phyloP scores from a whole-genome alignment of 768 basidiomycete genomes.

The Kwoniella pini region DNA sequence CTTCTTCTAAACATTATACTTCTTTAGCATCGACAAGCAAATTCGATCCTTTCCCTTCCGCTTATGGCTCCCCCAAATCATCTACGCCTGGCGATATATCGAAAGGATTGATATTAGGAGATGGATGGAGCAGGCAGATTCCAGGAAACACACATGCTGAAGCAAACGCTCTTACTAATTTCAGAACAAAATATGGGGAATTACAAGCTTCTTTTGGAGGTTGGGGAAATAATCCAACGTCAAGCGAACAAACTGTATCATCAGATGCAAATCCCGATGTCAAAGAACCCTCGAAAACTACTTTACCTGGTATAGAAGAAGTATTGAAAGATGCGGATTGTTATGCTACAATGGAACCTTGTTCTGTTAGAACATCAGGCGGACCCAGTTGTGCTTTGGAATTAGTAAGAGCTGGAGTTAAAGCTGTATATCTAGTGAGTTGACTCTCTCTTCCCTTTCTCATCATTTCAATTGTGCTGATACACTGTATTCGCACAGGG shows the following conservation, averaged over 20 bases:
- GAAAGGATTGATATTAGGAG: constrained; percentile 63
- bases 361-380: constrained; percentile 84
- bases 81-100: too few species aligned
- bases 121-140: constrained; percentile 87
- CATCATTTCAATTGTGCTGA: too few species aligned
- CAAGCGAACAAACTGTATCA: too few species aligned
- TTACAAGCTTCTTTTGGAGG: constrained; percentile 17
- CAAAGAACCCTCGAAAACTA: constrained; percentile 2
- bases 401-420: constrained; percentile 68
- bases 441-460: too few species aligned
- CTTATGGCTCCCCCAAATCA: too few species aligned
- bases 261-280: too few species aligned
- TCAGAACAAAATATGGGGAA: constrained; percentile 55
- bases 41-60: constrained; percentile 34
- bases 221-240: constrained; percentile 3
- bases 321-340: constrained; percentile 68
- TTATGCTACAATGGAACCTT: constrained; percentile 96
- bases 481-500: constrained; percentile 56
- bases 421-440: constrained; percentile 69
- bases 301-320: constrained; percentile 56
- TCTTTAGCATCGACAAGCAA: constrained; percentile 23
- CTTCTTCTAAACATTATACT: constrained; percentile 24
- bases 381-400: constrained; percentile 81
- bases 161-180: constrained; percentile 84
- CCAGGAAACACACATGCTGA: constrained; percentile 94